phyloP scores from a whole-genome alignment of 179 eudicot genomes.

The Silene coronaria region DNA sequence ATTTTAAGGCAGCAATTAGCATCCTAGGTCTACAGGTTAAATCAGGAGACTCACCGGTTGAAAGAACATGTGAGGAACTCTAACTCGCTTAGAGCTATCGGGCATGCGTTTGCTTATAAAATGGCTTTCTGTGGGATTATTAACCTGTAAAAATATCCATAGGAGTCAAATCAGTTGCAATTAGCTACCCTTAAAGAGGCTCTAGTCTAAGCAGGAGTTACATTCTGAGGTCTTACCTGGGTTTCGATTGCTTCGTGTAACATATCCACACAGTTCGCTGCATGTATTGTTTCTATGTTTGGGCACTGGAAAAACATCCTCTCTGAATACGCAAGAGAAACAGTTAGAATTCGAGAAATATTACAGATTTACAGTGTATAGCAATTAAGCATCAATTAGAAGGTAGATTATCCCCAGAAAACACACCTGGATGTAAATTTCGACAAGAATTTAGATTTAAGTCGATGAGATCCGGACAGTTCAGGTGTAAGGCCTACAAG shows the following conservation, averaged over 20 bases:
- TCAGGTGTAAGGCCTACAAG: slow-evolving; percentile 57
- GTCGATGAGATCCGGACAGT: slow-evolving; percentile 58
- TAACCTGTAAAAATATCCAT: slow-evolving; percentile 42
- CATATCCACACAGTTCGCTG: slow-evolving; percentile 50
- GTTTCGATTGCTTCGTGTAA: slow-evolving; percentile 48
- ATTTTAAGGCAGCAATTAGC: no score
- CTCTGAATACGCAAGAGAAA: slow-evolving; percentile 38
- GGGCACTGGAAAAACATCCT: slow-evolving; percentile 74
- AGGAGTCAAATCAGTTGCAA: background rate
- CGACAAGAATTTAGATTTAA: slow-evolving; percentile 60
- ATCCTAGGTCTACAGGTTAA: background rate
- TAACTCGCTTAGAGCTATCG: slow-evolving; percentile 88
- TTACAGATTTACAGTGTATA: background rate
- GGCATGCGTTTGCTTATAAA: slow-evolving; percentile 55
- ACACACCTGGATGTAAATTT: slow-evolving; percentile 61
- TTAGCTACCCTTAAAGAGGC: background rate
- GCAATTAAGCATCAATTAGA: background rate
- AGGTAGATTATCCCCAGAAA: background rate
- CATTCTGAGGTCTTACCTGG: slow-evolving; percentile 46
- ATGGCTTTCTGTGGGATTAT: slow-evolving; percentile 37
- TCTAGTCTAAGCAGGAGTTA: background rate
- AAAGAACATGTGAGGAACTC: slow-evolving; percentile 52
- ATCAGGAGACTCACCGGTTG: slow-evolving; percentile 44
- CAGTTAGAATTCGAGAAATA: background rate
- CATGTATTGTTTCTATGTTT: slow-evolving; percentile 66